Evolutionary conservation across 345 rosid genomes (phyloP).

Genomic region (Anastatica hierochuntica): DNA sequence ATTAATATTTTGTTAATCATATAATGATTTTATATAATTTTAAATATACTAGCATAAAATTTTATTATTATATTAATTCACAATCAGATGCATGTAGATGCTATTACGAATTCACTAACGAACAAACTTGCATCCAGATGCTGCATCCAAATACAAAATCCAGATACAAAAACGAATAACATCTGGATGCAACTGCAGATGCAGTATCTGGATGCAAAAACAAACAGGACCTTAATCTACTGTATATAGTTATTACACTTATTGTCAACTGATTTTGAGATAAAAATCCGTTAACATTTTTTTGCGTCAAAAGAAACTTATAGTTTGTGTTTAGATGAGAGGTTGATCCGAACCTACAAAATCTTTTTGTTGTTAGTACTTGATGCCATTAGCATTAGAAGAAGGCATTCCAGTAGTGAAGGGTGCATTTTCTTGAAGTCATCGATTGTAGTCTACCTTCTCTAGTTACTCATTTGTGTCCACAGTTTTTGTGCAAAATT

Average conservation of each 20-base stretch:
- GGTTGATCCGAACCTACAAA: constrained; percentile 83
- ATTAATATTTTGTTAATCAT: no score
- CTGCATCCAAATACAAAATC: no score
- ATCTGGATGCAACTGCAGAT: no score
- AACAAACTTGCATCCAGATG: no score
- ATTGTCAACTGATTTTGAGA: neutral
- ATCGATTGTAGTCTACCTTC: constrained; percentile 92
- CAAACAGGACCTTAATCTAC: neutral
- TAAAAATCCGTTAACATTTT: neutral
- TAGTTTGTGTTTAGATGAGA: constrained; percentile 74
- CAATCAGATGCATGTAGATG: no score
- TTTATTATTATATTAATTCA: no score
- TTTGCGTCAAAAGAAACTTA: constrained; percentile 19
- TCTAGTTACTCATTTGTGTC: constrained; percentile 68
- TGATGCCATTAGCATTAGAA: constrained; percentile 25
- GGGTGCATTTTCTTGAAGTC: constrained; percentile 98
- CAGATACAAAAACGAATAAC: no score
- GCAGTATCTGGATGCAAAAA: no score
- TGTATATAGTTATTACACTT: neutral
- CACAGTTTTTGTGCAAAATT: constrained; percentile 72
- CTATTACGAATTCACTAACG: no score
- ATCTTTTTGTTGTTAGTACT: constrained; percentile 75
- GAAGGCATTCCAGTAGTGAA: no score
- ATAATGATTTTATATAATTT: no score
- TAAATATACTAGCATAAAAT: no score